Percentiles rank a stretch among this genome's conserved stretches.
Evolutionary conservation across 192 early-diverging fungal species (phyloP).

Genomic region (Funneliformis geosporum): DNA sequence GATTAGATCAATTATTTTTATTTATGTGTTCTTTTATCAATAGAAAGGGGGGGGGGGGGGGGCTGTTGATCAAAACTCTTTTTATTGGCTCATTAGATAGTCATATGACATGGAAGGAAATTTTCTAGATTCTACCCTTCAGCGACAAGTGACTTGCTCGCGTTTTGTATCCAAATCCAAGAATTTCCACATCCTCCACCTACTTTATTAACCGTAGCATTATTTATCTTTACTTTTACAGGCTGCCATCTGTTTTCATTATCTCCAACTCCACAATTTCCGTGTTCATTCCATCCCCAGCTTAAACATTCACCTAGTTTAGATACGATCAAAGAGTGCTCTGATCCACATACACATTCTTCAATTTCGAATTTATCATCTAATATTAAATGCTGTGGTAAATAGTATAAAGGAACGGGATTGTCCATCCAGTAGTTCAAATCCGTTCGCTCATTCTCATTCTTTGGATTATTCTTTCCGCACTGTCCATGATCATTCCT

Average conservation of each 20-base stretch:
- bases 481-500: conserved; percentile 76
- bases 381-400: conserved; percentile 34
- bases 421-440: conserved; percentile 9
- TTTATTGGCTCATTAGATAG: no score
- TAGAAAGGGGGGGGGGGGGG: no score
- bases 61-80: no score
- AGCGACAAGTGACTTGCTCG: no score
- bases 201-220: not conserved
- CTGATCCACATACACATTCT: conserved; percentile 67
- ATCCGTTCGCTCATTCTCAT: not conserved
- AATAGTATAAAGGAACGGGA: conserved; percentile 21
- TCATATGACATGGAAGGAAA: no score
- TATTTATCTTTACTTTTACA: not conserved
- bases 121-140: no score
- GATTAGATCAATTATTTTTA: no score
- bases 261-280: conserved; percentile 72
- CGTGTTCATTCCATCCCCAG: conserved; percentile 98
- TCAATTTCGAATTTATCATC: conserved; percentile 17
- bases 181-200: conserved; percentile 48
- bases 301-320: conserved; percentile 47
- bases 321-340: conserved; percentile 65
- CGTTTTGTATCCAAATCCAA: conserved; percentile 36
- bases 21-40: no score
- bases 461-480: conserved; percentile 36
- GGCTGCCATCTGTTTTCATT: conserved; percentile 23